These are phyloP conservation scores for Acer negundo DNA, from an alignment of 345 rosid genomes.

Conservation along the genomic window DNA sequence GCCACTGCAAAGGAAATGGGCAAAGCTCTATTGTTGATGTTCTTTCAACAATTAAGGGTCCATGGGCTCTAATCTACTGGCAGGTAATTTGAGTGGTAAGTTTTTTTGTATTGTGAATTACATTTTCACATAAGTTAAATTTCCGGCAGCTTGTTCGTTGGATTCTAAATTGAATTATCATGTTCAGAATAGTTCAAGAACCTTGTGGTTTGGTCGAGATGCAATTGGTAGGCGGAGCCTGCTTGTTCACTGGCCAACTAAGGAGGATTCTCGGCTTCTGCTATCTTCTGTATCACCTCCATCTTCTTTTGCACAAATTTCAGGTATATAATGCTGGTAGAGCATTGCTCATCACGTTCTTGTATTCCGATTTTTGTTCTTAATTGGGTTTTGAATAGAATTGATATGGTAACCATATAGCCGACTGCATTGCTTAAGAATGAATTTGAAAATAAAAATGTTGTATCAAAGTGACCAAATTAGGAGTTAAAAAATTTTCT, in stretches of 20 bases:
- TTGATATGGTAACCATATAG: not conserved
- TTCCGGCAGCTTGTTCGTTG: constrained; percentile 8
- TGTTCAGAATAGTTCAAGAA: constrained; percentile 65
- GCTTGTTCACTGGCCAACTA: constrained; percentile 90
- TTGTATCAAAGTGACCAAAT: not conserved
- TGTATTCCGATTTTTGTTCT: not conserved
- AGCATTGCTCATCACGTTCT: not conserved
- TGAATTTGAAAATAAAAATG: not conserved
- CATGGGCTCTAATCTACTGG: constrained; percentile 88
- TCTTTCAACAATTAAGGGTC: constrained; percentile 80
- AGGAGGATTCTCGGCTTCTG: constrained; percentile 59
- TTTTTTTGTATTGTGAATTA: constrained; percentile 17
- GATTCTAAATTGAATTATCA: constrained; percentile 5
- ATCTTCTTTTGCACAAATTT: constrained; percentile 35
- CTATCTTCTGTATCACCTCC: constrained; percentile 73
- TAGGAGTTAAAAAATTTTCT: not conserved
- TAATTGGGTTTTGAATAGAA: not conserved
- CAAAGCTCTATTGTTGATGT: constrained; percentile 49
- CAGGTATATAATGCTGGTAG: constrained; percentile 47
- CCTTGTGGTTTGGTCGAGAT: constrained; percentile 93
- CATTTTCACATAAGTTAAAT: not conserved
- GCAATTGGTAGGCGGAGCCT: constrained; percentile 89
- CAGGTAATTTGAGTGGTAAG: constrained; percentile 62
- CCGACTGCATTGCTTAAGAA: not conserved
- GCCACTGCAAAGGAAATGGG: constrained; percentile 28